Evolutionary conservation across 306 rosid species (phyloP).

Genomic region (Cicer bijugum): DNA sequence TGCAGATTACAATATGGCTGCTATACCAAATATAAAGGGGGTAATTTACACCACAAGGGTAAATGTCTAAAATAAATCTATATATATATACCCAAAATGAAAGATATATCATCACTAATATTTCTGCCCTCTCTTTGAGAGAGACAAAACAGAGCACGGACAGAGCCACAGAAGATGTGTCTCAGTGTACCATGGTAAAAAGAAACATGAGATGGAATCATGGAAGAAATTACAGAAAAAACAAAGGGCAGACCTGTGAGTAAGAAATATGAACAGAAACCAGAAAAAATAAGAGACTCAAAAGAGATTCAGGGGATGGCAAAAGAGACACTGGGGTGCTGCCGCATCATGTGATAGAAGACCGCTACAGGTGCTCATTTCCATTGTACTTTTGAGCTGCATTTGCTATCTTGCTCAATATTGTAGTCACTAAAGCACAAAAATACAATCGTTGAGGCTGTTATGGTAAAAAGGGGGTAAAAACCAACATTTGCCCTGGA

Average conservation of each 20-base stretch:
- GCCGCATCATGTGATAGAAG: neutral
- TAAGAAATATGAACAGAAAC: conserved; percentile 21
- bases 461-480: conserved; percentile 2
- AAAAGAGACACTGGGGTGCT: neutral
- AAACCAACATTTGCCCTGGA: neutral
- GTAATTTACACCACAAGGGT: neutral
- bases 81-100: neutral
- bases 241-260: neutral
- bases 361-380: neutral
- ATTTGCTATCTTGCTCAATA: neutral
- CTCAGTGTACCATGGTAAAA: neutral
- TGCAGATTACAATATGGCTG: neutral
- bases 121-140: neutral
- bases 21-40: neutral
- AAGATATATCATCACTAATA: neutral
- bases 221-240: conserved; percentile 18
- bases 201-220: conserved; percentile 6
- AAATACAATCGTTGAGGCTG: neutral
- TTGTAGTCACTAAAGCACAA: neutral
- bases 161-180: neutral
- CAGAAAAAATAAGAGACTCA: neutral
- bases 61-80: neutral
- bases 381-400: neutral
- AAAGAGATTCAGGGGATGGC: neutral
- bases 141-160: neutral